These are phyloP conservation scores for Podaxis sp. DNA, from an alignment of 768 basidiomycete species.

Conservation along the genomic window DNA sequence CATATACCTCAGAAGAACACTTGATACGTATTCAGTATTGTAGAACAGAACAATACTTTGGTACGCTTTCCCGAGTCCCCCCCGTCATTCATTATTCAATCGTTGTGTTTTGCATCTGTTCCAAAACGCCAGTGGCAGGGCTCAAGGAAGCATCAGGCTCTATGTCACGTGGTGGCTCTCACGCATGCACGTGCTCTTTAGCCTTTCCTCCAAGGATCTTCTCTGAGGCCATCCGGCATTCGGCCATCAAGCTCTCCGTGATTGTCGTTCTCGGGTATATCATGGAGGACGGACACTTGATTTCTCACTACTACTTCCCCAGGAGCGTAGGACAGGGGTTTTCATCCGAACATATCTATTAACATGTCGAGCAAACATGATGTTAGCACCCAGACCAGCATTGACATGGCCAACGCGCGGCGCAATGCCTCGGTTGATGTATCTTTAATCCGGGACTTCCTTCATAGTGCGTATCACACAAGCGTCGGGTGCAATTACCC, in stretches of 20 bases:
- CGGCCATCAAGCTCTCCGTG: neutral
- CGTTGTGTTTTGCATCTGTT: too few relatives aligned
- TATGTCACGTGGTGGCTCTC: too few relatives aligned
- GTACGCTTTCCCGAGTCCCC: too few relatives aligned
- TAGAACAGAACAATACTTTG: too few relatives aligned
- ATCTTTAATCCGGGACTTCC: slow-evolving; percentile 42
- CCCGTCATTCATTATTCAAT: too few relatives aligned
- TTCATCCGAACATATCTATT: neutral
- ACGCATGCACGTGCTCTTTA: neutral
- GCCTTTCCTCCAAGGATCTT: neutral
- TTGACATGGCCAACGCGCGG: slow-evolving; percentile 55
- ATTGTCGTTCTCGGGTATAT: neutral
- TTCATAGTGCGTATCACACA: slow-evolving; percentile 44
- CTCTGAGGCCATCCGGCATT: neutral
- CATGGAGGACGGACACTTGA: neutral
- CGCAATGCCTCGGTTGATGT: slow-evolving; percentile 42
- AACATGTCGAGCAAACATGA: slow-evolving; percentile 26
- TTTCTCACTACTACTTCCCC: neutral
- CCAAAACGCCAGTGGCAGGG: too few relatives aligned
- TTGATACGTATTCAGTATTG: too few relatives aligned
- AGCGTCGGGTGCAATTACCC: neutral
- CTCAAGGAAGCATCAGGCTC: too few relatives aligned
- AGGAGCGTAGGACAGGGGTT: neutral
- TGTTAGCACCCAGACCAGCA: slow-evolving; percentile 44
- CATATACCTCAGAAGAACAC: too few relatives aligned